Conservation (phyloP, 495 filamentous ascomycete genomes). For the Neurospora sp. region DNA sequence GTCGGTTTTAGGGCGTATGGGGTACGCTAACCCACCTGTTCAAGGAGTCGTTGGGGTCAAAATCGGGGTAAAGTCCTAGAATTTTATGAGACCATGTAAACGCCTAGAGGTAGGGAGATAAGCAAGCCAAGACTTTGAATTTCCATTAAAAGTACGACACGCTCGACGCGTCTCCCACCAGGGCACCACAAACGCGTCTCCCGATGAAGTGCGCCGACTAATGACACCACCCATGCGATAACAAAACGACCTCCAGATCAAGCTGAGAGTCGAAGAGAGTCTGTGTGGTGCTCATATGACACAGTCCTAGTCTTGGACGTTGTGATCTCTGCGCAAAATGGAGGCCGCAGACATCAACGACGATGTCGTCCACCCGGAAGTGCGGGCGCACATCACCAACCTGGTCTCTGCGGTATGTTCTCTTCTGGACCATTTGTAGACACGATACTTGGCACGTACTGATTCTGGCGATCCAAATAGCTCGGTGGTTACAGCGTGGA, state of each 20-base stretch:
- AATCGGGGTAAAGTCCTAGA: not conserved
- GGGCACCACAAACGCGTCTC: not conserved
- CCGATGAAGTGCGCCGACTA: not conserved
- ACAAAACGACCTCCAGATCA: not conserved
- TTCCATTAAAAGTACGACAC: not conserved
- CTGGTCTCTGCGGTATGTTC: slow-evolving; percentile 78
- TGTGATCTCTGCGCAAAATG: slow-evolving; percentile 28
- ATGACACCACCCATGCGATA: not conserved
- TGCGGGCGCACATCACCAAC: slow-evolving; percentile 82
- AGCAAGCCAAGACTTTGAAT: not conserved
- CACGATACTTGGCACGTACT: not conserved
- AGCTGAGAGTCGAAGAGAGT: not conserved
- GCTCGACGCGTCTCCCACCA: not conserved
- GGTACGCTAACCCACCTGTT: not conserved
- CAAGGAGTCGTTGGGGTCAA: not conserved
- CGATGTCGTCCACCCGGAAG: slow-evolving; percentile 71
- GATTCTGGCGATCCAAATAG: slow-evolving; percentile 32
- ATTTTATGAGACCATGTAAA: not conserved
- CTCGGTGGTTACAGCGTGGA: slow-evolving; percentile 79
- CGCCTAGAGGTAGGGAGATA: not conserved
- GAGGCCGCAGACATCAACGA: slow-evolving; percentile 37
- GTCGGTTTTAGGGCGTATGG: not conserved
- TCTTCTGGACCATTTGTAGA: no score
- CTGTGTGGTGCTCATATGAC: not conserved
- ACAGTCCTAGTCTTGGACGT: not conserved